These are phyloP conservation scores for Emericellopsis terricola DNA, from an alignment of 495 filamentous ascomycete genomes.

Conservation along the genomic window DNA sequence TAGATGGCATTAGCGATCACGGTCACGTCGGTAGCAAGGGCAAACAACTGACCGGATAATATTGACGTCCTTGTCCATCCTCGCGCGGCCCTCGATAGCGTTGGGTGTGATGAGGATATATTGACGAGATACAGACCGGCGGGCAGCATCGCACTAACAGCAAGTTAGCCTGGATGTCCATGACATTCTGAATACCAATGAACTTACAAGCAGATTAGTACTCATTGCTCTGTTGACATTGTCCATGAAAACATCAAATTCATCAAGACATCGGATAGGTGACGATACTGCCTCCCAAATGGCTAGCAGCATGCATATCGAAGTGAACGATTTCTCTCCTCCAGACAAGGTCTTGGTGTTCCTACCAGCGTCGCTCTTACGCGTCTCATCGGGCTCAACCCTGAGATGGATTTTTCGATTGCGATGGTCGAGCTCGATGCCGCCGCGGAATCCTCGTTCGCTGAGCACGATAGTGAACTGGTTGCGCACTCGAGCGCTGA, in stretches of 20 bases:
- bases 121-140: conserved; percentile 71
- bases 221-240: conserved; percentile 85
- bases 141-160: conserved; percentile 59
- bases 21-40: conserved; percentile 8
- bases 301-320: conserved; percentile 77
- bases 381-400: conserved; percentile 67
- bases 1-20: no score
- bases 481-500: conserved; percentile 64
- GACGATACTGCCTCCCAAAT: conserved; percentile 98
- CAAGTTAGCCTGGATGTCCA: conserved; percentile 1
- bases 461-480: conserved; percentile 78
- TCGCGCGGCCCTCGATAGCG: conserved; percentile 54
- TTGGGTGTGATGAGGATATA: conserved; percentile 96
- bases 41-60: conserved; percentile 56
- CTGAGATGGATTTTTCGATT: conserved; percentile 56
- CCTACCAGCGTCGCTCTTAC: conserved; percentile 43
- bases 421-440: conserved; percentile 58
- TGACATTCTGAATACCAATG: no score
- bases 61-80: conserved; percentile 55
- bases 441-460: conserved; percentile 75
- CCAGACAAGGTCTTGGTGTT: conserved; percentile 84
- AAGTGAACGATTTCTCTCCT: conserved; percentile 94
- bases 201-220: conserved; percentile 84
- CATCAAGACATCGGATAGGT: conserved; percentile 84
- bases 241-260: conserved; percentile 99